These are phyloP conservation scores for Lunasporangiospora selenospora DNA, from an alignment of 192 early-diverging fungal genomes.

Conservation along the genomic window DNA sequence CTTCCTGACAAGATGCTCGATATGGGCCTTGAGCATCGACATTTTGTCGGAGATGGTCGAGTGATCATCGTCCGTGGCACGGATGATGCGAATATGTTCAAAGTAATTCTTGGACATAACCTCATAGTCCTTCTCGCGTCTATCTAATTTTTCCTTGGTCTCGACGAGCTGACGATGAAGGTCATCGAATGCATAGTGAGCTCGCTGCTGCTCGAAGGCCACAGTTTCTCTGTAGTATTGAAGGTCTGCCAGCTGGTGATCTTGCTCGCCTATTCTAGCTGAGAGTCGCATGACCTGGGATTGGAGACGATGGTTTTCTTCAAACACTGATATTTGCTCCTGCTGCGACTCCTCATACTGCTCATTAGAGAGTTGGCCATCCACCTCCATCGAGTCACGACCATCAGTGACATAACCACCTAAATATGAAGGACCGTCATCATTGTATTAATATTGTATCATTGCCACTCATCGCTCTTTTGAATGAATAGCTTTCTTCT, in stretches of 20 bases:
- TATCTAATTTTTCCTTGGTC: slow-evolving; percentile 24
- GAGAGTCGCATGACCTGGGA: too few relatives aligned
- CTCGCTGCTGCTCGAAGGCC: slow-evolving; percentile 14
- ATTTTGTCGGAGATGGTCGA: slow-evolving; percentile 39
- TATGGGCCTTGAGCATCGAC: slow-evolving; percentile 37
- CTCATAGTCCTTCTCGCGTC: slow-evolving; percentile 39
- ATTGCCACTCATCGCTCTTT: too few relatives aligned
- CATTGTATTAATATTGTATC: too few relatives aligned
- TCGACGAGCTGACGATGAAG: slow-evolving; percentile 24
- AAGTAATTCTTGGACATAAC: slow-evolving; percentile 47
- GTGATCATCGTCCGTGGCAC: slow-evolving; percentile 43
- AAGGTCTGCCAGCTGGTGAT: slow-evolving; percentile 10
- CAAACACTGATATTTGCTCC: background rate
- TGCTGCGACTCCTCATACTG: too few relatives aligned
- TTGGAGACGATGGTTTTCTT: too few relatives aligned
- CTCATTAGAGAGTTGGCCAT: too few relatives aligned
- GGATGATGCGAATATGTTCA: slow-evolving; percentile 39
- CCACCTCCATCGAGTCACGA: too few relatives aligned
- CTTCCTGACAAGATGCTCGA: slow-evolving; percentile 42
- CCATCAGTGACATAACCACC: too few relatives aligned
- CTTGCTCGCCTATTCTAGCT: slow-evolving; percentile 8
- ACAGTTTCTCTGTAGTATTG: slow-evolving; percentile 1
- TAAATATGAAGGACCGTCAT: too few relatives aligned
- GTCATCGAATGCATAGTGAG: slow-evolving; percentile 14
- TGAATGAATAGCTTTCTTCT: too few relatives aligned